phyloP scores from a whole-genome alignment of 306 rosid genomes.

The Begonia peltatifolia region DNA sequence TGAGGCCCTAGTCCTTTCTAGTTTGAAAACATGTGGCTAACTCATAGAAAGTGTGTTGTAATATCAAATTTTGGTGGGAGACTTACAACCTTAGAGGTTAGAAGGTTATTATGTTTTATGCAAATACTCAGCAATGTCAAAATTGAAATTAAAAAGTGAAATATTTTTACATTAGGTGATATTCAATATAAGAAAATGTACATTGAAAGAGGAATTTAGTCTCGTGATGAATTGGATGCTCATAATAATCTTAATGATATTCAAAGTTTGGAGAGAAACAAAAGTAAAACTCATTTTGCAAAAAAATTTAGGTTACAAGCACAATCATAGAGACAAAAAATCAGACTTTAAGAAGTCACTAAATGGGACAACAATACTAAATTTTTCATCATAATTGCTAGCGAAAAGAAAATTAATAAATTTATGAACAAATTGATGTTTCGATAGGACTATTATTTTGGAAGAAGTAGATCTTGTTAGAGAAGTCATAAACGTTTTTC shows the following conservation, averaged over 20 bases:
- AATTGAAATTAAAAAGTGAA: background rate
- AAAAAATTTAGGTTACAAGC: too few relatives aligned
- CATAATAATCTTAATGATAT: background rate
- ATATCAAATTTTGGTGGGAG: background rate
- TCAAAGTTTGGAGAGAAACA: background rate
- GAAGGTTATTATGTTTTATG: background rate
- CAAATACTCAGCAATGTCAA: background rate
- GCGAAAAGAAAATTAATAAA: background rate
- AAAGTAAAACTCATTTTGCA: background rate
- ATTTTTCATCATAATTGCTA: background rate
- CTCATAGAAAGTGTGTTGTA: background rate
- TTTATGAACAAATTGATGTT: background rate
- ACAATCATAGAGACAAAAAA: too few relatives aligned
- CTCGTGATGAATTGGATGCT: background rate
- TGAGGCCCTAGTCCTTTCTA: background rate
- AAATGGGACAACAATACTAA: background rate
- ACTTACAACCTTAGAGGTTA: too few relatives aligned
- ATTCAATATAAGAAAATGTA: too few relatives aligned
- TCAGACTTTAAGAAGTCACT: background rate
- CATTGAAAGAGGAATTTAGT: background rate
- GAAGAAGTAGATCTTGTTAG: background rate
- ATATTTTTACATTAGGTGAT: background rate
- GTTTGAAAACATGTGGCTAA: background rate
- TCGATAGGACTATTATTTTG: background rate
- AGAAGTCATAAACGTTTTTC: background rate